A percentile compares a stretch with the other conserved stretches of the same genome.
These are phyloP conservation scores for Moelleriella libera DNA, from an alignment of 2,329 filamentous ascomycete species.

Conservation along the genomic window DNA sequence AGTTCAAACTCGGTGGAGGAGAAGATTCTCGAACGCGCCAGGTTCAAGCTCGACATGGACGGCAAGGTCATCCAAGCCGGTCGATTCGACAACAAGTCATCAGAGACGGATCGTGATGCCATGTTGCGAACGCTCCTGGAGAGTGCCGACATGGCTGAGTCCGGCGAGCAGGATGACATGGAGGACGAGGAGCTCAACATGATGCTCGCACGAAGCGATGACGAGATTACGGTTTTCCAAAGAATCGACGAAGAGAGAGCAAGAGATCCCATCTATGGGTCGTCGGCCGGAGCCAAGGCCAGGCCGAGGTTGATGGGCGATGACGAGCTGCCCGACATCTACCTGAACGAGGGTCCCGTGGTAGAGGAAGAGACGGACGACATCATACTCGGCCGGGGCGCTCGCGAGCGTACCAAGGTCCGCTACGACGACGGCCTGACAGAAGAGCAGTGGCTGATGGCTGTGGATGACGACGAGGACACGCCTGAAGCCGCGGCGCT, in stretches of 20 bases:
- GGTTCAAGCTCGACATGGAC: constrained; percentile 98
- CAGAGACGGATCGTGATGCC: constrained; percentile 93
- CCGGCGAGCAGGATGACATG: constrained; percentile 83
- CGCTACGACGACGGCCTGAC: constrained; percentile 95
- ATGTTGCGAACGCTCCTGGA: constrained; percentile 91
- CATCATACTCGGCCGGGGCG: constrained; percentile 66
- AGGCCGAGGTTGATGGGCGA: constrained; percentile 75
- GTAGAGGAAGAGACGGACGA: constrained; percentile 69
- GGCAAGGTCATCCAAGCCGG: constrained; percentile 98
- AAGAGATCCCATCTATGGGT: constrained; percentile 57
- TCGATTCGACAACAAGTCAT: constrained; percentile 99
- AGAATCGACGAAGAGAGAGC: constrained; percentile 65
- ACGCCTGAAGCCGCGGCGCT: constrained; percentile 84
- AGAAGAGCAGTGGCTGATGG: constrained; percentile 97
- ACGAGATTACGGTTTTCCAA: constrained; percentile 67
- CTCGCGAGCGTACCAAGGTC: constrained; percentile 85
- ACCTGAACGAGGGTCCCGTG: constrained; percentile 73
- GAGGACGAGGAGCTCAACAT: constrained; percentile 95
- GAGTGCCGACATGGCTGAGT: constrained; percentile 56
- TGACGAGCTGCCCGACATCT: constrained; percentile 83
- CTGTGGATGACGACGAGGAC: constrained; percentile 93
- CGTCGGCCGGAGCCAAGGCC: constrained; percentile 42
- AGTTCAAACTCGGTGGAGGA: constrained; percentile 96
- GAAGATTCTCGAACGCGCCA: constrained; percentile 91
- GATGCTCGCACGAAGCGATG: constrained; percentile 78